Evolutionary conservation across 495 filamentous ascomycete species (phyloP).

Genomic region (Terfezia boudieri): DNA sequence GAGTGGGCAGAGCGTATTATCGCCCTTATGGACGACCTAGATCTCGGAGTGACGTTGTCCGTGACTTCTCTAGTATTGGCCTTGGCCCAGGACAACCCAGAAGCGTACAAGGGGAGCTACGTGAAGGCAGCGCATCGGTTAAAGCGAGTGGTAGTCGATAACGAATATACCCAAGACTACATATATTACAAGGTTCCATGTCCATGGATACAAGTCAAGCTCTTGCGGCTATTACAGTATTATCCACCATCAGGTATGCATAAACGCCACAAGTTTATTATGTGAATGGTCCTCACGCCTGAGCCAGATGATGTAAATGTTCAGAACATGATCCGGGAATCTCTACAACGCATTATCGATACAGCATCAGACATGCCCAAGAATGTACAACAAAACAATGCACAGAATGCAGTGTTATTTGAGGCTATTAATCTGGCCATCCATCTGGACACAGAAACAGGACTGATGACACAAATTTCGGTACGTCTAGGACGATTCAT

Average conservation of each 20-base stretch:
- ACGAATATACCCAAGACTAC: slow-evolving; percentile 70
- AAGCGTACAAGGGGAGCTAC: slow-evolving; percentile 84
- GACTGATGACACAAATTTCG: slow-evolving; percentile 94
- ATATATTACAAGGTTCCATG: slow-evolving; percentile 98
- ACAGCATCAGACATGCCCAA: slow-evolving; percentile 81
- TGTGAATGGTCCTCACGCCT: slow-evolving; percentile 4
- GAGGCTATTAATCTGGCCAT: slow-evolving; percentile 98
- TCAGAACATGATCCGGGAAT: slow-evolving; percentile 77
- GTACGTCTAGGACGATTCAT: slow-evolving; percentile 86
- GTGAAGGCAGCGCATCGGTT: slow-evolving; percentile 75
- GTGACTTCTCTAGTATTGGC: slow-evolving; percentile 96
- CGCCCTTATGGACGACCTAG: slow-evolving; percentile 89
- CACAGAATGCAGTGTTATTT: slow-evolving; percentile 92
- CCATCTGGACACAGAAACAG: slow-evolving; percentile 91
- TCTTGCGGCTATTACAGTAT: slow-evolving; percentile 78
- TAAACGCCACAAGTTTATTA: neutral
- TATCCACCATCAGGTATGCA: slow-evolving; percentile 76
- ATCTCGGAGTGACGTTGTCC: slow-evolving; percentile 85
- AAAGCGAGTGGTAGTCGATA: slow-evolving; percentile 74
- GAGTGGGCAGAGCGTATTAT: slow-evolving; percentile 98
- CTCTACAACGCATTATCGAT: slow-evolving; percentile 72
- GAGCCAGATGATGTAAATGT: slow-evolving; percentile 67
- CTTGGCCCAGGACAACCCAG: slow-evolving; percentile 73
- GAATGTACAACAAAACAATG: slow-evolving; percentile 99
- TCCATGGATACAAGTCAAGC: slow-evolving; percentile 95